Evolutionary conservation across 2,329 filamentous ascomycete genomes (phyloP).

Genomic region (Escovopsis sp.): DNA sequence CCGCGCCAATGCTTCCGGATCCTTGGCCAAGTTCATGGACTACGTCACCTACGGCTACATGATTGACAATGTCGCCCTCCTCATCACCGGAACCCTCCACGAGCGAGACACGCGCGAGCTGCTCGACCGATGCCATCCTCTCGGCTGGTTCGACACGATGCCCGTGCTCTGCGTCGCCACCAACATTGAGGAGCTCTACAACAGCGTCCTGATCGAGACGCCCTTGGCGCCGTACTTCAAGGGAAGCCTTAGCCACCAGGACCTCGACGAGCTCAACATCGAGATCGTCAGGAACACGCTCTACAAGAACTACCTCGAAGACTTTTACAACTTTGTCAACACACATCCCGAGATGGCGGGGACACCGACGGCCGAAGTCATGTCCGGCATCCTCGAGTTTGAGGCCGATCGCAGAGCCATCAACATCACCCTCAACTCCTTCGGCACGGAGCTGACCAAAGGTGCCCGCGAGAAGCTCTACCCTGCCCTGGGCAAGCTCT

Average conservation of each 20-base stretch:
- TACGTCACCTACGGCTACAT: slow-evolving; percentile 99
- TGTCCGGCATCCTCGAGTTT: slow-evolving; percentile 92
- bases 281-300: slow-evolving; percentile 97
- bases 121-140: slow-evolving; percentile 85
- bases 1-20: slow-evolving; percentile 82
- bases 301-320: slow-evolving; percentile 98
- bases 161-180: slow-evolving; percentile 94
- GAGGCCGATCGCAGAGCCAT: slow-evolving; percentile 93
- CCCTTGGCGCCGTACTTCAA: slow-evolving; percentile 96
- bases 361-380: slow-evolving; percentile 83
- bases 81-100: slow-evolving; percentile 95
- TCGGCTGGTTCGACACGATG: slow-evolving; percentile 99
- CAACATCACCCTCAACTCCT: slow-evolving; percentile 98
- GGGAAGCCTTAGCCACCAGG: slow-evolving; percentile 86
- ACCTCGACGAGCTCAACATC: slow-evolving; percentile 96
- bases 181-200: slow-evolving; percentile 98
- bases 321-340: slow-evolving; percentile 92
- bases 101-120: slow-evolving; percentile 94
- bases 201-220: slow-evolving; percentile 92
- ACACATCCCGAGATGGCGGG: slow-evolving; percentile 72
- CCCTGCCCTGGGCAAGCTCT: slow-evolving; percentile 77
- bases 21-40: slow-evolving; percentile 89
- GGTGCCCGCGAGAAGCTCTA: slow-evolving; percentile 91
- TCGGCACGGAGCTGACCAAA: slow-evolving; percentile 92
- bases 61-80: slow-evolving; percentile 97